Conservation (phyloP, 1,284 basidiomycete genomes). For the Papiliotrema nemorosa region DNA sequence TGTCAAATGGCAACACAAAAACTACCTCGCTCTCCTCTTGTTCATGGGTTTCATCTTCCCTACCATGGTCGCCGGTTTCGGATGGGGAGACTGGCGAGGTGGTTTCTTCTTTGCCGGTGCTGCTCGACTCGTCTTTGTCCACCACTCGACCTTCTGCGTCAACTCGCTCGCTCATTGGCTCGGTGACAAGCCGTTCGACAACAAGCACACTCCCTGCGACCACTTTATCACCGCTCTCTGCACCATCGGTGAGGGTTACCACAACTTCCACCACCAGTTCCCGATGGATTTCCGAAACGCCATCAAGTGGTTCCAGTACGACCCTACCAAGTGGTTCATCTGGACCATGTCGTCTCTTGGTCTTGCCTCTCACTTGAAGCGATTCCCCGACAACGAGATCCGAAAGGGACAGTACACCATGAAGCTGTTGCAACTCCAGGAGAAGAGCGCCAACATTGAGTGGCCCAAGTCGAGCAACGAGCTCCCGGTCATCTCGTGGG, state of each 20-base stretch:
- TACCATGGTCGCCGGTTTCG: conserved; percentile 68
- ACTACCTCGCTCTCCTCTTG: conserved; percentile 68
- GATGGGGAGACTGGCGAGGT: conserved; percentile 80
- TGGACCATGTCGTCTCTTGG: conserved; percentile 62
- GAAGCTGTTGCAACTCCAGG: conserved; percentile 77
- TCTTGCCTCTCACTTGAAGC: conserved; percentile 80
- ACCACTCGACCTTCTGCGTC: conserved; percentile 95
- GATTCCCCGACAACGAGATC: conserved; percentile 91
- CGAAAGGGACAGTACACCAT: conserved; percentile 87
- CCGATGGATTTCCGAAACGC: conserved; percentile 93
- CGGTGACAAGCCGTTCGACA: conserved; percentile 85
- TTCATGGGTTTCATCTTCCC: conserved; percentile 72
- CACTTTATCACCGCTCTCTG: conserved; percentile 81
- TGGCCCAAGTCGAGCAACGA: conserved; percentile 72
- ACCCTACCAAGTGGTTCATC: conserved; percentile 81
- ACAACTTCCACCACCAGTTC: conserved; percentile 94
- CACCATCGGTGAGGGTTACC: conserved; percentile 90
- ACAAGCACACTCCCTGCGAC: conserved; percentile 90
- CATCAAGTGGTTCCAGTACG: conserved; percentile 86
- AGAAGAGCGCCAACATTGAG: conserved; percentile 63
- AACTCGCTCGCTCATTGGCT: conserved; percentile 94
- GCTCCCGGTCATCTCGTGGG: conserved; percentile 79
- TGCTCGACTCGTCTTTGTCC: conserved; percentile 76
- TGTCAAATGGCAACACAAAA: conserved; percentile 80
- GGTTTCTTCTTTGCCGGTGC: conserved; percentile 85